A percentile compares a stretch with the other conserved stretches of the same genome.
These are phyloP conservation scores for Punica granatum DNA, from an alignment of 345 rosid species.

Conservation along the genomic window DNA sequence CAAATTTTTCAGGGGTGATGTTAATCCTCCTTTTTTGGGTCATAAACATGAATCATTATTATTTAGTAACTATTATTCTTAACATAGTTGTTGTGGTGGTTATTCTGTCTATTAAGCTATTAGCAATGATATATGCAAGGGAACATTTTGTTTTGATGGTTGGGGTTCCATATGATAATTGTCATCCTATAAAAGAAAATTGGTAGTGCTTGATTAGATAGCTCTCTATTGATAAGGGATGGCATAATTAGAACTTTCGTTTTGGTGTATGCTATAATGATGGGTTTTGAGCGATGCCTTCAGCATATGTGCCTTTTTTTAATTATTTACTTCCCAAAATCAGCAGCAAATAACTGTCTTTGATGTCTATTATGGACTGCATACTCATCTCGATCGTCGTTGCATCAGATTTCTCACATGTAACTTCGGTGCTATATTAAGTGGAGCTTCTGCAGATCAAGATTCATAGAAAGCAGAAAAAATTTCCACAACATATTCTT, in stretches of 20 bases:
- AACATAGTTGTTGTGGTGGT: background rate
- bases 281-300: no score
- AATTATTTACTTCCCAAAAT: background rate
- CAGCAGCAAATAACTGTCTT: background rate
- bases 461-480: no score
- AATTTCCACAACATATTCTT: no score
- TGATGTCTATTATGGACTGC: background rate
- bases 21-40: background rate
- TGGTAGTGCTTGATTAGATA: background rate
- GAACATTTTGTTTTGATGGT: background rate
- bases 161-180: background rate
- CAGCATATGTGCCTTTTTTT: background rate
- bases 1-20: conserved; percentile 3
- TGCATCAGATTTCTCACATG: background rate
- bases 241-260: background rate
- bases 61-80: background rate
- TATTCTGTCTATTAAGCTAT: background rate
- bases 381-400: background rate
- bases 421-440: background rate
- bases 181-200: background rate
- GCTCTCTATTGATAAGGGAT: background rate
- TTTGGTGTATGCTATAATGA: background rate
- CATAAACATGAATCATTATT: background rate
- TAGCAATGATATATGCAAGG: background rate
- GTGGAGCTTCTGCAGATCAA: background rate